Evolutionary conservation across 2,329 filamentous ascomycete species (phyloP).

Genomic region (Ophiostoma montium): DNA sequence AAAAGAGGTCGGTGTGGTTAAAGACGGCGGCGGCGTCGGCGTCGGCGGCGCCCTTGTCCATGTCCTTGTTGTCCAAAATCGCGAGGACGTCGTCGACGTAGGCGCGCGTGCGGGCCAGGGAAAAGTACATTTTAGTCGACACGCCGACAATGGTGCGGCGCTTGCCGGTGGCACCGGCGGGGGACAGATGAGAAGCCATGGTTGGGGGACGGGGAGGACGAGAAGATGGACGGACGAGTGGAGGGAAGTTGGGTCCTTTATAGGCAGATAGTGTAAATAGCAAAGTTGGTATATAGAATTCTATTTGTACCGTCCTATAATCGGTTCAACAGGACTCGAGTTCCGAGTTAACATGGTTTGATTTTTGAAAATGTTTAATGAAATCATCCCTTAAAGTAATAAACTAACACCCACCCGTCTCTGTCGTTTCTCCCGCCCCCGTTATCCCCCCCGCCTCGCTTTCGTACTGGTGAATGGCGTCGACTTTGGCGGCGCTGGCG

Average conservation of each 20-base stretch:
- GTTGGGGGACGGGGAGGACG: background rate
- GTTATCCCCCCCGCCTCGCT: constrained; percentile 16
- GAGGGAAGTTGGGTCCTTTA: no score
- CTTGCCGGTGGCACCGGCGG: constrained; percentile 8
- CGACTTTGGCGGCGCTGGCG: constrained; percentile 42
- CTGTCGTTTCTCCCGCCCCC: constrained; percentile 10
- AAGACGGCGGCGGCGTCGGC: constrained; percentile 20
- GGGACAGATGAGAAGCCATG: background rate
- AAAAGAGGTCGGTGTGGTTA: constrained; percentile 50
- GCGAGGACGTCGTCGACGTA: constrained; percentile 38
- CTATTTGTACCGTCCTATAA: no score
- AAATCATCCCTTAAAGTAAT: background rate
- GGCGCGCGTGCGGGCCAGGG: constrained; percentile 43
- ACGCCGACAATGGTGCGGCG: constrained; percentile 55
- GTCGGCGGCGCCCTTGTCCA: no score
- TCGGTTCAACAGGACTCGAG: no score
- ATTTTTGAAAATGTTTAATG: no score
- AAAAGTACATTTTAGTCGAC: constrained; percentile 71
- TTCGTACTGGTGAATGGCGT: constrained; percentile 21
- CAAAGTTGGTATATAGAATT: no score
- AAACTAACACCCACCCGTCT: constrained; percentile 4
- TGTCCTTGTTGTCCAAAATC: constrained; percentile 18
- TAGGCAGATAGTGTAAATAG: no score
- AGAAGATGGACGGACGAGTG: background rate
- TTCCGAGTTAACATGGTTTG: no score